phyloP scores from a whole-genome alignment of 345 rosid genomes.

The Camelina neglecta region DNA sequence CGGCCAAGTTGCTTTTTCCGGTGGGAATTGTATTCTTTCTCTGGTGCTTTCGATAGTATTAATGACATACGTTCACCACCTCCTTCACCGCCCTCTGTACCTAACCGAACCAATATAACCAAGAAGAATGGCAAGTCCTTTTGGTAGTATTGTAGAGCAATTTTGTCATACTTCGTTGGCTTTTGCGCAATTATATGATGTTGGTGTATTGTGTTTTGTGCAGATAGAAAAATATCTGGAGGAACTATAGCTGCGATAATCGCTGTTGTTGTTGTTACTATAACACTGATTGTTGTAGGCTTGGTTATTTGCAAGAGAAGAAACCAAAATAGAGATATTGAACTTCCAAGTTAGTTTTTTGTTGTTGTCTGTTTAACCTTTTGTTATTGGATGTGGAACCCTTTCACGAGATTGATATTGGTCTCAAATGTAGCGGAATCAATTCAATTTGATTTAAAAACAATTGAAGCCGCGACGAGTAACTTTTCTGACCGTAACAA shows the following conservation, averaged over 20 bases:
- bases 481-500: conserved; percentile 54
- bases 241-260: conserved; percentile 21
- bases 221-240: not conserved
- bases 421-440: conserved; percentile 46
- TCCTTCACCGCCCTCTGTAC: not conserved
- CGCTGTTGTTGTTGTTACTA: not conserved
- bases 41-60: conserved; percentile 34
- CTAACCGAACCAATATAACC: not conserved
- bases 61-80: not conserved
- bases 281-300: conserved; percentile 27
- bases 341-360: conserved; percentile 31
- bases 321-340: conserved; percentile 8
- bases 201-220: conserved; percentile 4
- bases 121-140: conserved; percentile 24
- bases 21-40: conserved; percentile 41
- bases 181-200: conserved; percentile 1
- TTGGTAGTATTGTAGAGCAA: not conserved
- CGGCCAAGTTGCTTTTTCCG: conserved; percentile 45
- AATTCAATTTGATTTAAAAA: conserved; percentile 50
- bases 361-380: not conserved
- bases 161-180: not conserved
- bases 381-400: too few relatives aligned
- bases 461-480: conserved; percentile 53
- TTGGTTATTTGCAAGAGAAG: conserved; percentile 17
- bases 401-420: conserved; percentile 38